Percentiles rank a stretch among this genome's conserved stretches.
phyloP scores from a whole-genome alignment of 2,329 filamentous ascomycete genomes.

The Sordariomycetes sp. region DNA sequence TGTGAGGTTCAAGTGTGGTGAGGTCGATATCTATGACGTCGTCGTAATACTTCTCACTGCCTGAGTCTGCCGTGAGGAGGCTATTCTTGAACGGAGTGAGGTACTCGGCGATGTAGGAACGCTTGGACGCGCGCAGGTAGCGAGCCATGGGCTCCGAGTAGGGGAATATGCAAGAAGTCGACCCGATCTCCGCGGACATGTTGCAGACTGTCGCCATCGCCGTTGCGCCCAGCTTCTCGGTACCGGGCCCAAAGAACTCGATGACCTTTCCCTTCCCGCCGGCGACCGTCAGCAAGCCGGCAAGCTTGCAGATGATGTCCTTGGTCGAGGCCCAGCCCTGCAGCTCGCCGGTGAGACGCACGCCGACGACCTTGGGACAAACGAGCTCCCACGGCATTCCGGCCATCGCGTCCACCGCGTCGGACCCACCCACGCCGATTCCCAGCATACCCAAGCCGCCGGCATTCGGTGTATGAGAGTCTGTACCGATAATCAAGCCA shows the following conservation, averaged over 20 bases:
- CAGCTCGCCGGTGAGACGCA: slow-evolving; percentile 82
- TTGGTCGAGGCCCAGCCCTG: slow-evolving; percentile 91
- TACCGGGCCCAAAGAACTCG: slow-evolving; percentile 64
- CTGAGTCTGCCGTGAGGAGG: slow-evolving; percentile 76
- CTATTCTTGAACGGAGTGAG: slow-evolving; percentile 74
- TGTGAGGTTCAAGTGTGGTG: slow-evolving; percentile 86
- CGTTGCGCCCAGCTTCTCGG: slow-evolving; percentile 56
- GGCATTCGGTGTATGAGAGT: slow-evolving; percentile 95
- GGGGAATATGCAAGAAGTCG: slow-evolving; percentile 90
- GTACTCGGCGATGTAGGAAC: slow-evolving; percentile 81
- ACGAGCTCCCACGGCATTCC: slow-evolving; percentile 96
- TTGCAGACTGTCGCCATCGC: slow-evolving; percentile 61
- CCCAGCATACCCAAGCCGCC: slow-evolving; percentile 92
- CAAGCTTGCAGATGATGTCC: slow-evolving; percentile 95
- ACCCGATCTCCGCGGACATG: slow-evolving; percentile 58
- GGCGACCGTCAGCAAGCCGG: slow-evolving; percentile 94
- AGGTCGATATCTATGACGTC: slow-evolving; percentile 95
- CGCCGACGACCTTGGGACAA: slow-evolving; percentile 93
- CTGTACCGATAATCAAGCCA: slow-evolving; percentile 93
- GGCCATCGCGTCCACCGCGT: slow-evolving; percentile 97
- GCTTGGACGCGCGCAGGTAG: slow-evolving; percentile 87
- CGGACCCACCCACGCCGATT: slow-evolving; percentile 95
- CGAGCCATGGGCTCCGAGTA: slow-evolving; percentile 98
- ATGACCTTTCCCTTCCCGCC: slow-evolving; percentile 89
- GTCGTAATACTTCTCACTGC: slow-evolving; percentile 62